phyloP scores from a whole-genome alignment of 768 basidiomycete genomes.

The Coprinopsis sp. region DNA sequence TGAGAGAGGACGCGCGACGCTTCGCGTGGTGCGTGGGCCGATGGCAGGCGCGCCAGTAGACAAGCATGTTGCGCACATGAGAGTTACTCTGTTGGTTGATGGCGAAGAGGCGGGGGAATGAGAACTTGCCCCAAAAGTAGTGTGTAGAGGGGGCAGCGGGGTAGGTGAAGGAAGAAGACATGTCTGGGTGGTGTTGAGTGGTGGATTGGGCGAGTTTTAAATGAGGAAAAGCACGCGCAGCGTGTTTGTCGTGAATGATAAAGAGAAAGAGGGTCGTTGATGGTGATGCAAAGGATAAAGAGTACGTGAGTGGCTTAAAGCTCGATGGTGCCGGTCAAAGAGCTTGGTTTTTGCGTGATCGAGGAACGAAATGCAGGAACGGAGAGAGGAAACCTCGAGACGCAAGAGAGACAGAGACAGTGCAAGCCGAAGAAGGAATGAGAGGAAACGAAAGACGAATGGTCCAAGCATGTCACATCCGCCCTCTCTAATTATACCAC shows the following conservation, averaged over 20 bases:
- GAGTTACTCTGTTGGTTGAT: slow-evolving; percentile 36
- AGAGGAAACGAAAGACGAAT: no score
- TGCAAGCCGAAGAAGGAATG: no score
- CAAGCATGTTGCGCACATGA: slow-evolving; percentile 40
- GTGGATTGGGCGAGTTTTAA: not conserved
- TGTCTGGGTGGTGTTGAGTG: not conserved
- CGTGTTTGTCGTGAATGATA: not conserved
- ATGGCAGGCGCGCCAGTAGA: slow-evolving; percentile 29
- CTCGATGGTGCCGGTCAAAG: not conserved
- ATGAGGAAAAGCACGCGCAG: not conserved
- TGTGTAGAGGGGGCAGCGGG: slow-evolving; percentile 8
- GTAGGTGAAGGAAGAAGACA: slow-evolving; percentile 15
- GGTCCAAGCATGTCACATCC: no score
- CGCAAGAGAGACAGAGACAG: no score
- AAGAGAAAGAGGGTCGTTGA: slow-evolving; percentile 10
- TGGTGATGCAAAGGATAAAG: not conserved
- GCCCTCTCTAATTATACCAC: slow-evolving; percentile 22
- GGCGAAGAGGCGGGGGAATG: slow-evolving; percentile 28
- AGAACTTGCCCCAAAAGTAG: slow-evolving; percentile 9
- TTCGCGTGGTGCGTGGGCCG: slow-evolving; percentile 43
- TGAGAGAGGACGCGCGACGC: slow-evolving; percentile 38
- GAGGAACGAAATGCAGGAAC: no score
- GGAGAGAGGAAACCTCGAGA: no score
- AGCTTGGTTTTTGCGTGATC: no score
- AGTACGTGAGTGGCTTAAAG: slow-evolving; percentile 9